A percentile compares a stretch with the other conserved stretches of the same genome.
Evolutionary conservation across 176 grass and related monocot genomes (phyloP).

Genomic region (Pharus latifolius): DNA sequence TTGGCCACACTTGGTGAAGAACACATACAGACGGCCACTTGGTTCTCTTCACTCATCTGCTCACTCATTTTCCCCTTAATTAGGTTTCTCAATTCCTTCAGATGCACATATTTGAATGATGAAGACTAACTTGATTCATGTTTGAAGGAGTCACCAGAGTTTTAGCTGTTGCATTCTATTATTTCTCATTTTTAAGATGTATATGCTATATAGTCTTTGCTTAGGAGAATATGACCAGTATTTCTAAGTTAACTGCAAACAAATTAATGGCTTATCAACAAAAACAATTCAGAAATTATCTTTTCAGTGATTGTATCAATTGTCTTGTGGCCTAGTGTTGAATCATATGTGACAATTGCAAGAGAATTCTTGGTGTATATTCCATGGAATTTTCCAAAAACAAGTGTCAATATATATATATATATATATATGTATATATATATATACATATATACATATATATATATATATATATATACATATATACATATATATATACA

Average conservation of each 20-base stretch:
- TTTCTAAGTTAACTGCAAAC: neutral
- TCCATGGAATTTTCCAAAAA: neutral
- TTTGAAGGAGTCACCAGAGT: too few relatives aligned
- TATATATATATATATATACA: too few relatives aligned
- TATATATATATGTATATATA: too few relatives aligned
- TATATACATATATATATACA: too few relatives aligned
- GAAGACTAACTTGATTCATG: too few relatives aligned
- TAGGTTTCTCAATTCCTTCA: neutral
- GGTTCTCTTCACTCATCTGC: neutral
- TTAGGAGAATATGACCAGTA: constrained; percentile 5
- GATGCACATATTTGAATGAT: too few relatives aligned
- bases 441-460: too few relatives aligned
- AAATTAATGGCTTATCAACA: neutral
- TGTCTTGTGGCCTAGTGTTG: neutral
- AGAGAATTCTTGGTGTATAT: constrained; percentile 6
- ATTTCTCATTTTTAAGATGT: too few relatives aligned
- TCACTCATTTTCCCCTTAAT: neutral
- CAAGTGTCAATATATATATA: neutral
- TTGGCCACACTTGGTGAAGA: constrained; percentile 1
- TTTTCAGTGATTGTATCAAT: neutral
- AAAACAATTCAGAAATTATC: neutral
- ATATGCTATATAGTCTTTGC: too few relatives aligned
- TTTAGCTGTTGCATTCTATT: too few relatives aligned
- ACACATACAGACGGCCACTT: constrained; percentile 9
- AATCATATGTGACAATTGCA: neutral